These are phyloP conservation scores for Laguncularia racemosa DNA, from an alignment of 345 rosid genomes.

Conservation along the genomic window DNA sequence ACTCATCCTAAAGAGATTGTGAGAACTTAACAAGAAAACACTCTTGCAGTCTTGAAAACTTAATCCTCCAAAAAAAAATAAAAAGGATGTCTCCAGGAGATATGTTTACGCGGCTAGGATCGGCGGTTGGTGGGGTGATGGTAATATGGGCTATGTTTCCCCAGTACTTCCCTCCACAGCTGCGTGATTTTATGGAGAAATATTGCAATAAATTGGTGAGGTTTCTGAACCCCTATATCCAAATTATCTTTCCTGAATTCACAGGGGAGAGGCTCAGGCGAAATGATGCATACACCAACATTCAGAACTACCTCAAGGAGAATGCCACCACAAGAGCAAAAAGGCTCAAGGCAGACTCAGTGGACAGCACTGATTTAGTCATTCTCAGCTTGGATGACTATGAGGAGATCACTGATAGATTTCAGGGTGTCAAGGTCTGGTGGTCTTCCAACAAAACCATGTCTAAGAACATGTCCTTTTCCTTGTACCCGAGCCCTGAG, in stretches of 20 bases:
- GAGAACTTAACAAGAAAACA: no score
- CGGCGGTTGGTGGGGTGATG: neutral
- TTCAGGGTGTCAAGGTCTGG: slow-evolving; percentile 9
- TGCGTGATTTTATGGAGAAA: neutral
- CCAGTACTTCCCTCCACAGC: slow-evolving; percentile 1
- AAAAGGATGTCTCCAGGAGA: neutral
- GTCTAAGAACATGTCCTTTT: neutral
- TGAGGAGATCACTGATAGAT: slow-evolving; percentile 15
- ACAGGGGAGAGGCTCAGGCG: neutral
- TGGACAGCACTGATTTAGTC: slow-evolving; percentile 4
- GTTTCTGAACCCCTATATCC: slow-evolving; percentile 9
- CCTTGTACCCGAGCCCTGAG: neutral
- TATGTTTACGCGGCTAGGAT: neutral
- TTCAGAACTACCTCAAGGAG: slow-evolving; percentile 13
- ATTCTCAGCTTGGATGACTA: slow-evolving; percentile 15
- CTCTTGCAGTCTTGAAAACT: no score
- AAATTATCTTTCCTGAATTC: slow-evolving; percentile 10
- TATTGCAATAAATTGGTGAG: neutral
- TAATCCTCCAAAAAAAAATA: no score
- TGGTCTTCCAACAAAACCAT: slow-evolving; percentile 1
- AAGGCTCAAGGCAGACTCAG: slow-evolving; percentile 12
- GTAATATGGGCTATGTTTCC: slow-evolving; percentile 3
- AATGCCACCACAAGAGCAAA: slow-evolving; percentile 3
- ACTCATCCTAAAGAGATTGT: no score
- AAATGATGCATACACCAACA: slow-evolving; percentile 9